phyloP scores from a whole-genome alignment of 2,329 filamentous ascomycete genomes.

The Fusarium armeniacum region DNA sequence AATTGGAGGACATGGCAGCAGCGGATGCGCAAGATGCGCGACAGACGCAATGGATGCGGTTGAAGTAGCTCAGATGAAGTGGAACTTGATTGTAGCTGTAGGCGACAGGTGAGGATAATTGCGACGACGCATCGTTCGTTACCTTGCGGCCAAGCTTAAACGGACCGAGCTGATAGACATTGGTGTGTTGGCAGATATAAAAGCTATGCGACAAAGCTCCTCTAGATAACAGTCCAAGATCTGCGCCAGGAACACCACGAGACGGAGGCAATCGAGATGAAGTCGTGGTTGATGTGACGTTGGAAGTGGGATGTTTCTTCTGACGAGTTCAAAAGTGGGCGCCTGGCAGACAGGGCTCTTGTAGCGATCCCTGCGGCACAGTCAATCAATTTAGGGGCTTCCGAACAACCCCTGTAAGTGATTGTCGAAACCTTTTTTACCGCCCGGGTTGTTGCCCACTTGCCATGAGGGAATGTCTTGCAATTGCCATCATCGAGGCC shows the following conservation, averaged over 20 bases:
- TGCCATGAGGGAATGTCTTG: constrained; percentile 19
- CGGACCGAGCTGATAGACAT: constrained; percentile 18
- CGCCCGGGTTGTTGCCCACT: not conserved
- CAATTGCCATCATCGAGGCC: not conserved
- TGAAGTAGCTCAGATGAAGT: not conserved
- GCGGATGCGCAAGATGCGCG: not conserved
- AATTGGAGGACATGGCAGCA: constrained; percentile 29
- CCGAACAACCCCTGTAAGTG: not conserved
- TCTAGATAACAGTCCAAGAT: not conserved
- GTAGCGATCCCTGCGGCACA: constrained; percentile 26
- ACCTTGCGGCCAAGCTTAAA: constrained; percentile 24
- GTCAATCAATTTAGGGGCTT: constrained; percentile 16
- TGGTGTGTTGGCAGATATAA: not conserved
- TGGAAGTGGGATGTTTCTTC: constrained; percentile 32
- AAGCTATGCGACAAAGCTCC: not conserved
- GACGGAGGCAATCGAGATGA: constrained; percentile 12
- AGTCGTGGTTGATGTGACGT: constrained; percentile 27
- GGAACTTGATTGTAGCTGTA: not conserved
- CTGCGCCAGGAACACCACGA: not conserved
- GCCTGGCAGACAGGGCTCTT: constrained; percentile 15
- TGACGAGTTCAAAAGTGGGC: constrained; percentile 21
- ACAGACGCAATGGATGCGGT: not conserved
- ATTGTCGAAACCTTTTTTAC: not conserved
- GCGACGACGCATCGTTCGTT: constrained; percentile 36
- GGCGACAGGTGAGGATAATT: constrained; percentile 17